Evolutionary conservation across 2,329 filamentous ascomycete genomes (phyloP).

Genomic region (Colletotrichum lentis): DNA sequence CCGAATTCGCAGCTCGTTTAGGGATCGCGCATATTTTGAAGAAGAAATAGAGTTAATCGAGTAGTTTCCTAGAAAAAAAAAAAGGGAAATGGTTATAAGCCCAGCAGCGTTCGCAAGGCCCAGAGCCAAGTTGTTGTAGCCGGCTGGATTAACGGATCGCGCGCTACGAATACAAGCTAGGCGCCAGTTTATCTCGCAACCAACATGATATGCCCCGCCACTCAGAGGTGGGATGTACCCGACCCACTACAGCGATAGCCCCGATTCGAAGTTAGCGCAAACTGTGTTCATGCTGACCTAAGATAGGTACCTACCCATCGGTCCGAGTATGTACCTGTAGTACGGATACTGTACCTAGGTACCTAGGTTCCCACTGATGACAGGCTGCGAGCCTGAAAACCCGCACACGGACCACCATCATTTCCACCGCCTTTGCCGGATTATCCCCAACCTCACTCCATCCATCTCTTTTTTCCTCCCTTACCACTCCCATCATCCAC

Average conservation of each 20-base stretch:
- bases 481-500: not conserved
- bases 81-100: not conserved
- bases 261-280: slow-evolving; percentile 13
- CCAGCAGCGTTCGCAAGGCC: not conserved
- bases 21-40: slow-evolving; percentile 23
- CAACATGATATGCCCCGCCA: slow-evolving; percentile 12
- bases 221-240: slow-evolving; percentile 8
- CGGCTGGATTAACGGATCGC: slow-evolving; percentile 7
- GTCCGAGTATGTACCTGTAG: too few relatives aligned
- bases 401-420: slow-evolving; percentile 32
- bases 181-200: slow-evolving; percentile 33
- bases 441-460: slow-evolving; percentile 25
- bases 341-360: too few relatives aligned
- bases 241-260: slow-evolving; percentile 18
- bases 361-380: not conserved
- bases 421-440: slow-evolving; percentile 27
- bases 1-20: slow-evolving; percentile 11
- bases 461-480: not conserved
- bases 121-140: not conserved
- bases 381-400: slow-evolving; percentile 22
- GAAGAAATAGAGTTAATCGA: not conserved
- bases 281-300: not conserved
- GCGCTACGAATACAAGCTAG: not conserved
- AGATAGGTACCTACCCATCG: too few relatives aligned
- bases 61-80: not conserved